Evolutionary conservation across 176 grass and related monocot species (phyloP).

Genomic region (Paspalum notatum): DNA sequence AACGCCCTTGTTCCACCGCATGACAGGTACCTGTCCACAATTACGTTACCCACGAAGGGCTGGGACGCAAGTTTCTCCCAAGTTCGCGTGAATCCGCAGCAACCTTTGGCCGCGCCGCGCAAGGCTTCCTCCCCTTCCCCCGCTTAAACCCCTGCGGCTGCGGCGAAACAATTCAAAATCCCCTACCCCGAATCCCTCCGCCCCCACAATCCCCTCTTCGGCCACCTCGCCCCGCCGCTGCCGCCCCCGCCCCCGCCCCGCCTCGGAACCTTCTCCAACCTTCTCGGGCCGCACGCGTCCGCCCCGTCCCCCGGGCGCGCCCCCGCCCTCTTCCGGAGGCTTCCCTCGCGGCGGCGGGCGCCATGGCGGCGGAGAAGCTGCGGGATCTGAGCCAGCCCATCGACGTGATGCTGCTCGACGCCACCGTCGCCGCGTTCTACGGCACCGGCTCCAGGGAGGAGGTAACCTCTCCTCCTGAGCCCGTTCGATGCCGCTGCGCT

Average conservation of each 20-base stretch:
- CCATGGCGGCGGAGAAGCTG: slow-evolving; percentile 41
- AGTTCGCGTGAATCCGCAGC: slow-evolving; percentile 25
- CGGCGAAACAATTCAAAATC: slow-evolving; percentile 36
- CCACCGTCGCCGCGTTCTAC: slow-evolving; percentile 93
- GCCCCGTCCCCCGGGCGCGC: too few relatives aligned
- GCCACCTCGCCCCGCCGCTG: slow-evolving; percentile 13
- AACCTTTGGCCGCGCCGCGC: background rate
- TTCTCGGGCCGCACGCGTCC: background rate
- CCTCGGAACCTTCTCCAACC: slow-evolving; percentile 19
- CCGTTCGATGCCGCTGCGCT: background rate
- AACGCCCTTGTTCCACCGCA: background rate
- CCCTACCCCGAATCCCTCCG: slow-evolving; percentile 13
- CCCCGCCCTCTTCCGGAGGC: background rate
- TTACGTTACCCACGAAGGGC: background rate
- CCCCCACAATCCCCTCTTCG: slow-evolving; percentile 16
- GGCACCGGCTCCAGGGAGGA: slow-evolving; percentile 94
- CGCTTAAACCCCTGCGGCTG: slow-evolving; percentile 18
- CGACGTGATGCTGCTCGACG: slow-evolving; percentile 83
- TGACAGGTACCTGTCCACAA: too few relatives aligned
- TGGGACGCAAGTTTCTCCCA: background rate
- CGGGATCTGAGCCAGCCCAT: slow-evolving; percentile 94
- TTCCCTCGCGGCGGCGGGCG: slow-evolving; percentile 37
- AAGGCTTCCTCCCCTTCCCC: background rate
- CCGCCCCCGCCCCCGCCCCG: too few relatives aligned
- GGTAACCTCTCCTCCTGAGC: slow-evolving; percentile 41